Percentiles rank a stretch among this genome's conserved stretches.
These are phyloP conservation scores for Heliamphora pulchella DNA, from an alignment of 179 eudicot species.

Conservation along the genomic window DNA sequence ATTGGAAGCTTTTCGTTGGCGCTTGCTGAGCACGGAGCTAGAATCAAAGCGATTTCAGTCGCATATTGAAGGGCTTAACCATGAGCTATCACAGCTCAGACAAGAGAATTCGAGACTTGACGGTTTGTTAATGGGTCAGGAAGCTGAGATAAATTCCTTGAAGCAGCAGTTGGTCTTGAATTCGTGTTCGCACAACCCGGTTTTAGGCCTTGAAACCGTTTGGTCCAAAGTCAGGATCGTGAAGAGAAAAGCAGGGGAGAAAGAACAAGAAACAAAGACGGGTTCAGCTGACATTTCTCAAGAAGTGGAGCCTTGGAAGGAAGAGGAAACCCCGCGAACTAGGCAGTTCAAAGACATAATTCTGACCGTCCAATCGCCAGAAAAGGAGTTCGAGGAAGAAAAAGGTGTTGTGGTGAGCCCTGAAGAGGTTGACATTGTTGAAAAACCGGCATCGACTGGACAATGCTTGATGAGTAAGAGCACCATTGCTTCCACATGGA, in stretches of 20 bases:
- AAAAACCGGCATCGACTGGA: conserved; percentile 24
- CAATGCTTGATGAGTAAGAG: conserved; percentile 26
- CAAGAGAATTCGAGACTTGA: conserved; percentile 53
- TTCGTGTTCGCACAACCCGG: conserved; percentile 23
- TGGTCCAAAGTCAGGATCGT: conserved; percentile 58
- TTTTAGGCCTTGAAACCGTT: conserved; percentile 26
- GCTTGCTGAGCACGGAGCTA: conserved; percentile 52
- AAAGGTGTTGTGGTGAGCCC: conserved; percentile 27
- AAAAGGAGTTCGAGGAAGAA: conserved; percentile 37
- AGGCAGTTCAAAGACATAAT: conserved; percentile 33
- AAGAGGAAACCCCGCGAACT: conserved; percentile 20
- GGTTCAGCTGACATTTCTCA: conserved; percentile 14
- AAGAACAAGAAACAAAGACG: conserved; percentile 29
- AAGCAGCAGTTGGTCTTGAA: conserved; percentile 38
- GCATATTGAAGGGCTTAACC: conserved; percentile 56
- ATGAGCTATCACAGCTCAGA: conserved; percentile 49
- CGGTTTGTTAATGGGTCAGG: conserved; percentile 46
- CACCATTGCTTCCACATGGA: conserved; percentile 36
- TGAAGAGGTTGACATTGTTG: conserved; percentile 23
- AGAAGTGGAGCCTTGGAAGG: conserved; percentile 20
- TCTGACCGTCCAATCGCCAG: conserved; percentile 36
- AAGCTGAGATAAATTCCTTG: conserved; percentile 49
- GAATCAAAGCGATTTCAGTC: conserved; percentile 58
- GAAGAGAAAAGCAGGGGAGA: conserved; percentile 42
- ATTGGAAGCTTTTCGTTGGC: conserved; percentile 69